Percentiles rank a stretch among this genome's conserved stretches.
Evolutionary conservation across 2,329 filamentous ascomycete species (phyloP).

Genomic region (Scytalidium lignicola): DNA sequence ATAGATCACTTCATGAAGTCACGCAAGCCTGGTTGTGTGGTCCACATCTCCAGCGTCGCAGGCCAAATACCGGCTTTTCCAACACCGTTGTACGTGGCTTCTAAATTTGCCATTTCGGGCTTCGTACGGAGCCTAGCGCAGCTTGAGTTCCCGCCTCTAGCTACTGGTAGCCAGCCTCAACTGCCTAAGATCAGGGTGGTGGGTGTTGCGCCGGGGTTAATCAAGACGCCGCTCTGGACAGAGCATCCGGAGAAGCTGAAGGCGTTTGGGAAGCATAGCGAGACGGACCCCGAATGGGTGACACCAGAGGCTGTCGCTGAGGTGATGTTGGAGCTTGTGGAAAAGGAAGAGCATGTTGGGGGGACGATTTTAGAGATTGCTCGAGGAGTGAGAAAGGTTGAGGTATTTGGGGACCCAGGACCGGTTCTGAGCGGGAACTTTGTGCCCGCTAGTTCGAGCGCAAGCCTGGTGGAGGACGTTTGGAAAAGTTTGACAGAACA

Average conservation of each 20-base stretch:
- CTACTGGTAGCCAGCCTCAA: conserved; percentile 8
- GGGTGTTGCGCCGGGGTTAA: conserved; percentile 37
- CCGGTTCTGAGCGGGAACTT: conserved; percentile 18
- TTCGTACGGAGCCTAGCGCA: conserved; percentile 36
- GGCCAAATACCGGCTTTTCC: conserved; percentile 33
- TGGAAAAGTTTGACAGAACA: too few species aligned
- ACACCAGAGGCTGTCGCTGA: conserved; percentile 37
- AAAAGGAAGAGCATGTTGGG: conserved; percentile 29
- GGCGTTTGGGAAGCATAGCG: conserved; percentile 26
- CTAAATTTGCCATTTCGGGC: conserved; percentile 43
- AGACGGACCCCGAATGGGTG: conserved; percentile 33
- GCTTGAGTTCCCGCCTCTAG: conserved; percentile 27
- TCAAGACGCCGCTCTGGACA: conserved; percentile 39
- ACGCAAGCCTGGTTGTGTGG: conserved; percentile 26
- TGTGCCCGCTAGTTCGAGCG: too few species aligned
- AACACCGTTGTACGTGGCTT: conserved; percentile 41
- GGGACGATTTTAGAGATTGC: conserved; percentile 40
- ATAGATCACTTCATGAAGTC: conserved; percentile 40
- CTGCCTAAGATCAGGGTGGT: conserved; percentile 33
- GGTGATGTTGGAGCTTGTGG: conserved; percentile 37
- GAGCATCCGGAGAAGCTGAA: conserved; percentile 39
- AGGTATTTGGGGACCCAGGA: conserved; percentile 33
- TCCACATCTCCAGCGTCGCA: conserved; percentile 44
- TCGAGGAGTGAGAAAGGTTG: conserved; percentile 28
- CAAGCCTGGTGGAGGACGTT: too few species aligned